Percentiles rank a stretch among this genome's conserved stretches.
Conservation (phyloP, 805 yeast species). For the Candida easanensis region DNA sequence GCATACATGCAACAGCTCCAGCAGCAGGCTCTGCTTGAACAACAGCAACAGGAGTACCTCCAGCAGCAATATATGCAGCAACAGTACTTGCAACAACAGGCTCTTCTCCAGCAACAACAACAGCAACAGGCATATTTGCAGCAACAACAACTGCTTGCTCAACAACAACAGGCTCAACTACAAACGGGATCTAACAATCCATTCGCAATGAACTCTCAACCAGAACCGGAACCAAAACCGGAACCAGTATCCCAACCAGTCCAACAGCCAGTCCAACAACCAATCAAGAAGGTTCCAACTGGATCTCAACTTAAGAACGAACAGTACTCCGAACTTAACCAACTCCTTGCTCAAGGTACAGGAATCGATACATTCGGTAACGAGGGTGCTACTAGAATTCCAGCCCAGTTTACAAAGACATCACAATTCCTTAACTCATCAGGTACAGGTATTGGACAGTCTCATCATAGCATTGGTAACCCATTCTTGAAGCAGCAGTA, state of each 20-base stretch:
- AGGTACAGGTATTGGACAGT: conserved; percentile 64
- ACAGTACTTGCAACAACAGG: conserved; percentile 31
- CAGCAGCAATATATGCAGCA: conserved; percentile 39
- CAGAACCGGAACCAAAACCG: conserved; percentile 14
- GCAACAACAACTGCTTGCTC: conserved; percentile 7
- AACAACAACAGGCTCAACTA: conserved; percentile 26
- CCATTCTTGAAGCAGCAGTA: conserved; percentile 60
- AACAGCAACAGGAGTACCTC: conserved; percentile 35
- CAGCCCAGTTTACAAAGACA: conserved; percentile 88
- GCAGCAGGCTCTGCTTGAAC: conserved; percentile 26
- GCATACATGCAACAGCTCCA: conserved; percentile 20
- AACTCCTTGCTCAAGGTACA: conserved; percentile 78
- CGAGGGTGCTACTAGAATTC: conserved; percentile 78
- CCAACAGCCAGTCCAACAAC: conserved; percentile 25
- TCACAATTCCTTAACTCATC: conserved; percentile 80
- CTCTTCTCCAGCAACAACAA: conserved; percentile 10
- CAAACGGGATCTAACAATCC: conserved; percentile 75
- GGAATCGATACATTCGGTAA: conserved; percentile 94
- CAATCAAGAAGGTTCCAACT: conserved; percentile 43
- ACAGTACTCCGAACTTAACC: conserved; percentile 69
- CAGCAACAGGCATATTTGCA: conserved; percentile 6
- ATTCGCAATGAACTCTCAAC: conserved; percentile 45
- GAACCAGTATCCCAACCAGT: conserved; percentile 19
- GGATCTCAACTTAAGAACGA: conserved; percentile 56
- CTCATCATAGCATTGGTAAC: conserved; percentile 29